These are phyloP conservation scores for Cyberlindnera mississippiensis DNA, from an alignment of 805 yeast species.

Conservation along the genomic window DNA sequence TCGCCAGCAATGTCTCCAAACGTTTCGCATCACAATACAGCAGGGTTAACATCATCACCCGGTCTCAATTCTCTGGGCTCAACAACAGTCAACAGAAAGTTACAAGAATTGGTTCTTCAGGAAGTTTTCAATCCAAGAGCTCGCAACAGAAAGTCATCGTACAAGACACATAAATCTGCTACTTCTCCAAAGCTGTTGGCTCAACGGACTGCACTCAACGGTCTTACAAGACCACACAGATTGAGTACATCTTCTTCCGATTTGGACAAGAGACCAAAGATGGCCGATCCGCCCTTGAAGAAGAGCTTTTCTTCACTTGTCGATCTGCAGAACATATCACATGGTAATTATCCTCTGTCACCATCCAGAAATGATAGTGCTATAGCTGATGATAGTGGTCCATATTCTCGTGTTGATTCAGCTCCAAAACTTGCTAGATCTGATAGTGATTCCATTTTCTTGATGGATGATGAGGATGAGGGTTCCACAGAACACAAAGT, in stretches of 20 bases:
- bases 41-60: conserved; percentile 9
- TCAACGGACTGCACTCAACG: conserved; percentile 8
- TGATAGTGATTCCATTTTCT: conserved; percentile 36
- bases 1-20: conserved; percentile 20
- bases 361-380: conserved; percentile 1
- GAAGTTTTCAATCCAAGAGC: conserved; percentile 62
- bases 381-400: conserved; percentile 3
- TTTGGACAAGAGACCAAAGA: conserved; percentile 20
- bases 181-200: conserved; percentile 21
- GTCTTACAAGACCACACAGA: conserved; percentile 15
- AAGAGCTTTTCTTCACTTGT: conserved; percentile 25
- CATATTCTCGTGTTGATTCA: background rate
- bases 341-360: background rate
- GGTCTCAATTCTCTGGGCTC: conserved; percentile 40
- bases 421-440: conserved; percentile 9
- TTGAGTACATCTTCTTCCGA: conserved; percentile 25
- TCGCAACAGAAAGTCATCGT: conserved; percentile 1
- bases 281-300: conserved; percentile 11
- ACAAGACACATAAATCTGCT: conserved; percentile 14
- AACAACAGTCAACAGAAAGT: conserved; percentile 64
- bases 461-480: conserved; percentile 40
- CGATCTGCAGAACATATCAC: conserved; percentile 21
- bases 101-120: conserved; percentile 64
- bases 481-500: conserved; percentile 4
- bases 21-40: conserved; percentile 1